A percentile compares a stretch with the other conserved stretches of the same genome.
phyloP scores from a whole-genome alignment of 352 stramenopile species.

The Ophiocytium majus region DNA sequence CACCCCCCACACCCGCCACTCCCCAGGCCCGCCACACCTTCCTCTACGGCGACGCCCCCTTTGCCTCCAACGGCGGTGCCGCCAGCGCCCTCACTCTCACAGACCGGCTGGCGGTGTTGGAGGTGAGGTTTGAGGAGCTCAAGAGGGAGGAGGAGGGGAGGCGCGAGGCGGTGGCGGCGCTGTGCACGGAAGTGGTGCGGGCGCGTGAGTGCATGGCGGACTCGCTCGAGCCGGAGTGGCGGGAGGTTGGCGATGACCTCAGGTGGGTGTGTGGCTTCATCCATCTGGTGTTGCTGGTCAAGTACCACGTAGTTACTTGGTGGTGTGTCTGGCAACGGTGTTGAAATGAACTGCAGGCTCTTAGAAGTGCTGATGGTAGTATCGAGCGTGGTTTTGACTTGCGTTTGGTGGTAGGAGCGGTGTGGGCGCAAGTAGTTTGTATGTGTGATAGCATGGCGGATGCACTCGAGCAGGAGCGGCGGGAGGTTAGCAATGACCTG shows the following conservation, averaged over 20 bases:
- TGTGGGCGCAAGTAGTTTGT: neutral
- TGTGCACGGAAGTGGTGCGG: neutral
- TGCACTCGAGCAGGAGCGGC: slow-evolving; percentile 12
- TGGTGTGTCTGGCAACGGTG: too few relatives aligned
- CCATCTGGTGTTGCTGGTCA: too few relatives aligned
- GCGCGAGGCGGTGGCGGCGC: neutral
- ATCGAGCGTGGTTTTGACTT: too few relatives aligned
- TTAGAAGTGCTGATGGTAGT: too few relatives aligned
- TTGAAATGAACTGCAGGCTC: too few relatives aligned
- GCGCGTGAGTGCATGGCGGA: slow-evolving; percentile 1
- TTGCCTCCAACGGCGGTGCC: too few relatives aligned
- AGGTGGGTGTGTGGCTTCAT: slow-evolving; percentile 11
- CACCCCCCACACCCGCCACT: too few relatives aligned
- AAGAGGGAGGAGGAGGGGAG: neutral
- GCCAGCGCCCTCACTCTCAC: neutral
- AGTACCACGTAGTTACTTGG: too few relatives aligned
- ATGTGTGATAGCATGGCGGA: slow-evolving; percentile 3
- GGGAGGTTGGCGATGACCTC: neutral
- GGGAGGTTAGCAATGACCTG: neutral
- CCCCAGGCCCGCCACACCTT: neutral
- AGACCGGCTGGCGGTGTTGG: slow-evolving; percentile 9
- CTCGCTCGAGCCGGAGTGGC: slow-evolving; percentile 22
- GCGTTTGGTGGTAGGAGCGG: neutral
- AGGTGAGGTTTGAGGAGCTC: slow-evolving; percentile 15
- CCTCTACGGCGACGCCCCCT: neutral